Base-by-base conservation (phyloP, 2,329 filamentous ascomycete genomes). In the Phaeosphaeria sp. region DNA sequence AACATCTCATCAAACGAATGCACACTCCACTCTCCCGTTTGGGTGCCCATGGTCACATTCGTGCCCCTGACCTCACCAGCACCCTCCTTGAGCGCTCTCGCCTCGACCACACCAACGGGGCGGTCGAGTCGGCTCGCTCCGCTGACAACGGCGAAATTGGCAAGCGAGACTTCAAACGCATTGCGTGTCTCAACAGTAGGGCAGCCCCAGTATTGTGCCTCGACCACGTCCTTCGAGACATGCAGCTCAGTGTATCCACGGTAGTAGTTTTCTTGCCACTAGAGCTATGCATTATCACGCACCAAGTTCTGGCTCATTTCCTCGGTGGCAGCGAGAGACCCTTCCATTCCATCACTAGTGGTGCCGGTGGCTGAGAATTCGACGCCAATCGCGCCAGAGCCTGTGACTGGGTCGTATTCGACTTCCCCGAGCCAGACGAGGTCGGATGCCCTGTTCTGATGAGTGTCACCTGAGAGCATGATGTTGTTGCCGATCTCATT, bases 401-500 rank as follows among this genome's bases (percentile, higher is more conserved):
- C 43, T 24, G 43, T 45, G 43, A 45, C 20, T 7, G 43, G 20
- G 18, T 45, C 43, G 22, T 45, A 45, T 24, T 45, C 43, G 43
- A 45, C 43, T 45, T 45, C 43, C 4, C 20, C 43, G 22, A 45
- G 43, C 43, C 43, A 45, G 18, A 45, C 43, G 5, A 45, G 43
- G 24, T 45, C 79, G 3, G 61, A 67, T 1, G 72, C 70, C 77
- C 88, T 91, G 60, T 85, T 86, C 39, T 83, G 82, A 67, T 92
- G 89, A 15, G 30, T 81, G 71, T 92, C 89, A 11, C 89, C 89
- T 0, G 88, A 82, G 15, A 92, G 83, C 65, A 92, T 85, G 63
- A 91, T 84, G 66, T 18, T 91, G 78, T 92, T 91, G 55, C 79
- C 79, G 60, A 92, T 91, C 9, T 86, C 79, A 71, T 90, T 85